Conservation (phyloP, 768 basidiomycete species). For the Lactifluus piperatus region DNA sequence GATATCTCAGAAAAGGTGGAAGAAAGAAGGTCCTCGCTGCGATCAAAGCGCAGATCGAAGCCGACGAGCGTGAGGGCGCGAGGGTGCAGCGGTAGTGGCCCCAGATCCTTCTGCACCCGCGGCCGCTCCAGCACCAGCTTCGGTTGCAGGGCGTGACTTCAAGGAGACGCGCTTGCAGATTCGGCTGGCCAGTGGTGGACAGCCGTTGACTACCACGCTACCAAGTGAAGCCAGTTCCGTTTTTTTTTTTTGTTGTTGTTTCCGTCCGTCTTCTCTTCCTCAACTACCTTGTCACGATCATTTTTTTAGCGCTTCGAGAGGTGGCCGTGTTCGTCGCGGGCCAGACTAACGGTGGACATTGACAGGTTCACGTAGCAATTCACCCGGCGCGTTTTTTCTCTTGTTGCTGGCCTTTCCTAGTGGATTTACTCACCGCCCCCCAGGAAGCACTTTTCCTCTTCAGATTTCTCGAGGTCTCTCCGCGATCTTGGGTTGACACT, state of each 20-base stretch:
- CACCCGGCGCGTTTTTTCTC: conserved; percentile 52
- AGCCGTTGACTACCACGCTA: too few species aligned
- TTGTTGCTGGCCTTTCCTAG: not conserved
- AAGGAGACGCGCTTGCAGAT: conserved; percentile 88
- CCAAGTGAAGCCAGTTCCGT: conserved; percentile 70
- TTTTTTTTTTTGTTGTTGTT: not conserved
- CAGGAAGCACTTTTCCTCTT: conserved; percentile 68
- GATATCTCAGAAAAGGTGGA: conserved; percentile 71
- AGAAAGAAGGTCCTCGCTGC: conserved; percentile 81
- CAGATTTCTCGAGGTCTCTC: conserved; percentile 74
- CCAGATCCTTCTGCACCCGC: too few species aligned
- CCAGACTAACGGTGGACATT: conserved; percentile 61
- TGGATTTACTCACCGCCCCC: not conserved
- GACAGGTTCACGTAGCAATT: conserved; percentile 76
- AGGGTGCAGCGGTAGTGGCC: conserved; percentile 44
- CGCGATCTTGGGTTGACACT: conserved; percentile 84
- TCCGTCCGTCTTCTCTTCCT: conserved; percentile 1
- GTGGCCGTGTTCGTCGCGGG: conserved; percentile 84
- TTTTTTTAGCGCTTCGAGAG: conserved; percentile 69
- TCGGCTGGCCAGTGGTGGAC: conserved; percentile 77
- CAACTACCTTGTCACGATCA: too few species aligned
- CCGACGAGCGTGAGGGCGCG: conserved; percentile 82
- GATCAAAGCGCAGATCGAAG: conserved; percentile 89
- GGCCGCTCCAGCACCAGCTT: conserved; percentile 31
- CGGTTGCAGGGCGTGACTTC: conserved; percentile 59